phyloP scores from a whole-genome alignment of 176 grass and related monocot species.

The Urochloa ruziziensis region DNA sequence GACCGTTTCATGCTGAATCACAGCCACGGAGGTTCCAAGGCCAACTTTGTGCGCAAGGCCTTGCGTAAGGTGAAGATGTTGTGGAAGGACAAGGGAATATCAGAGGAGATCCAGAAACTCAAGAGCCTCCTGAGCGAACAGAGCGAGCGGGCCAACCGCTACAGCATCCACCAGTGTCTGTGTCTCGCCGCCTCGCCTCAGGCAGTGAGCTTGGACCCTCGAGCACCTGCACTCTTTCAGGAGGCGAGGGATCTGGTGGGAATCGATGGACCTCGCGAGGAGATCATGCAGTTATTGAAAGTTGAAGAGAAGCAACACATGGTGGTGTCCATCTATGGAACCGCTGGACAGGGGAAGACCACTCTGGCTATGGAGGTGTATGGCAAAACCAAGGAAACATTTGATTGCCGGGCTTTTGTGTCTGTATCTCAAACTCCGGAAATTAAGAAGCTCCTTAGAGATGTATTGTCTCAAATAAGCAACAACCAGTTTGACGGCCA shows the following conservation, averaged over 20 bases:
- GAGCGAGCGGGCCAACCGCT: background rate
- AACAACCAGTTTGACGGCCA: fast-evolving
- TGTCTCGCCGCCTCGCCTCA: fast-evolving
- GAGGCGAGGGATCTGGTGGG: background rate
- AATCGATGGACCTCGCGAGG: background rate
- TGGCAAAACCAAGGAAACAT: background rate
- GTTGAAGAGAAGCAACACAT: background rate
- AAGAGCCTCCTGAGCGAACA: background rate
- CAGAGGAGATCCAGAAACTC: background rate
- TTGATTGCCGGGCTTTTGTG: background rate
- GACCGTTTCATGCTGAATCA: background rate
- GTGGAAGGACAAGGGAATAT: background rate
- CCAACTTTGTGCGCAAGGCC: background rate
- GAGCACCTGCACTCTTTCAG: background rate
- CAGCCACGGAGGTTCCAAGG: background rate
- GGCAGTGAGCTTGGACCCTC: background rate
- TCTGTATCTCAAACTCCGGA: background rate
- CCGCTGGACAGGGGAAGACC: background rate
- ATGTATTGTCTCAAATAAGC: background rate
- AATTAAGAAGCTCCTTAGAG: background rate
- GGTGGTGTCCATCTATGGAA: slow-evolving; percentile 13
- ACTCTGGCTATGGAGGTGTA: background rate
- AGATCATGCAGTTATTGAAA: background rate
- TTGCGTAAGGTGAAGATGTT: background rate
- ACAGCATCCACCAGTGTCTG: background rate